Conservation (phyloP, 768 basidiomycete species). For the Candolleomyces aberdarensis region DNA sequence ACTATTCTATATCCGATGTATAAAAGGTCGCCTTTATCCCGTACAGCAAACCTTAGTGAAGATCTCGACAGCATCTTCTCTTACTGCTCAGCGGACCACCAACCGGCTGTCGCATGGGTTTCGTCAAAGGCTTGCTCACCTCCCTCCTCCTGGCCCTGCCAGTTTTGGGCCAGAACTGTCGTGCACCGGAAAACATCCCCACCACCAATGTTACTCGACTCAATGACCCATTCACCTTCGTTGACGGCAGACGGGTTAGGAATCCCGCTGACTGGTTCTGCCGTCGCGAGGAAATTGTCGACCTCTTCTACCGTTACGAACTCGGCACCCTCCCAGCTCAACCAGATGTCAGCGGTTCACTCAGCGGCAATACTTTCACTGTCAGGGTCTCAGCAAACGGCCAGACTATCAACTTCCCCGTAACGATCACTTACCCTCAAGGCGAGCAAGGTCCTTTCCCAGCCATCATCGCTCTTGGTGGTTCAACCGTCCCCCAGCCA, state of each 20-base stretch:
- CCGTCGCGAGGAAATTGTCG: constrained; percentile 43
- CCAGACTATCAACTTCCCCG: constrained; percentile 42
- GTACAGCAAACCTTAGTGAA: not conserved
- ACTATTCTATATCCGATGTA: not conserved
- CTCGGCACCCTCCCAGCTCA: constrained; percentile 44
- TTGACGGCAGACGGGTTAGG: constrained; percentile 34
- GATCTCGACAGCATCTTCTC: constrained; percentile 4
- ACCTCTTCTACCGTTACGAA: constrained; percentile 49
- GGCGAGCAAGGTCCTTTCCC: constrained; percentile 42
- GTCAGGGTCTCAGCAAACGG: constrained; percentile 41
- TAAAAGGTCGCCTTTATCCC: not conserved
- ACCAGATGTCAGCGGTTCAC: constrained; percentile 41
- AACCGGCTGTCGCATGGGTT: constrained; percentile 1
- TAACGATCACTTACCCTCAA: constrained; percentile 39
- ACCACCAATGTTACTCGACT: constrained; percentile 1
- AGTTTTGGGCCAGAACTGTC: not conserved
- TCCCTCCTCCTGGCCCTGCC: constrained; percentile 1
- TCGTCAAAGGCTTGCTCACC: constrained; percentile 1
- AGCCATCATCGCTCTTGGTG: constrained; percentile 47
- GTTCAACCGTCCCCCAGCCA: constrained; percentile 32
- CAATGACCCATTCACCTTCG: constrained; percentile 46
- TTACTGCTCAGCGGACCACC: not conserved
- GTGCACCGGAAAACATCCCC: not conserved
- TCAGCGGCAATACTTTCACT: constrained; percentile 33
- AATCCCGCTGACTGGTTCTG: constrained; percentile 48